phyloP scores from a whole-genome alignment of 768 basidiomycete species.

The Phlebiopsis flavidoalba region DNA sequence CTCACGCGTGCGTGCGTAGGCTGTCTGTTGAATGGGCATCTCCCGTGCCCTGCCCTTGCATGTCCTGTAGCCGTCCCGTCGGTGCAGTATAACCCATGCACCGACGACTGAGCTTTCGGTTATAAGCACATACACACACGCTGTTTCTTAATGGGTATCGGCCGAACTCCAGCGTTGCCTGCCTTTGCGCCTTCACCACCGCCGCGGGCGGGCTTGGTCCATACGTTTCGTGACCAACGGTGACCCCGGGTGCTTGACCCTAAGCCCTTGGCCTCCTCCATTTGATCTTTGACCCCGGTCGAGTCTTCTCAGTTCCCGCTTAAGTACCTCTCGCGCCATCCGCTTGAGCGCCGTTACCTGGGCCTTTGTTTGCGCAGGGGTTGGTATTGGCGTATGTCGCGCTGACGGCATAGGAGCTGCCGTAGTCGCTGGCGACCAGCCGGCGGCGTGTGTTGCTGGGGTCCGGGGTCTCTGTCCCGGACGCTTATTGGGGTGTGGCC shows the following conservation, averaged over 20 bases:
- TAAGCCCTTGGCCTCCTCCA: background rate
- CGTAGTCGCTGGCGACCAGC: background rate
- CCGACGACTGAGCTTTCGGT: background rate
- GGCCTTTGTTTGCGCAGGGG: slow-evolving; percentile 11
- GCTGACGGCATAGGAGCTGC: background rate
- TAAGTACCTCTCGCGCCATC: slow-evolving; percentile 13
- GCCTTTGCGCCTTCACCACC: slow-evolving; percentile 47
- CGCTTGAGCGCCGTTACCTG: slow-evolving; percentile 1
- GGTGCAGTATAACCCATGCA: background rate
- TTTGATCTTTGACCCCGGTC: background rate
- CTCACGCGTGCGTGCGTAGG: slow-evolving; percentile 59
- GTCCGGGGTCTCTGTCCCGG: slow-evolving; percentile 20
- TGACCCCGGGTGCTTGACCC: slow-evolving; percentile 14
- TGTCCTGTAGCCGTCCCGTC: slow-evolving; percentile 44
- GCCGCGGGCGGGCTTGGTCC: background rate
- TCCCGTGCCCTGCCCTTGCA: slow-evolving; percentile 61
- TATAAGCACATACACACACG: slow-evolving; percentile 51
- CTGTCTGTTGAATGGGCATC: slow-evolving; percentile 49
- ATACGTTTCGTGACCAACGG: slow-evolving; percentile 21
- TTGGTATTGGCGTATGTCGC: slow-evolving; percentile 6
- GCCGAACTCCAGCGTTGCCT: slow-evolving; percentile 51
- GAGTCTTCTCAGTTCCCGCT: slow-evolving; percentile 23
- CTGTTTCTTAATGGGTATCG: slow-evolving; percentile 73
- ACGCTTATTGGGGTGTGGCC: slow-evolving; percentile 23
- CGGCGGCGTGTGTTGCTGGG: slow-evolving; percentile 16